These are phyloP conservation scores for Anthoceros angustus DNA, from an alignment of 225 moss, liverwort and hornwort species.

Conservation along the genomic window DNA sequence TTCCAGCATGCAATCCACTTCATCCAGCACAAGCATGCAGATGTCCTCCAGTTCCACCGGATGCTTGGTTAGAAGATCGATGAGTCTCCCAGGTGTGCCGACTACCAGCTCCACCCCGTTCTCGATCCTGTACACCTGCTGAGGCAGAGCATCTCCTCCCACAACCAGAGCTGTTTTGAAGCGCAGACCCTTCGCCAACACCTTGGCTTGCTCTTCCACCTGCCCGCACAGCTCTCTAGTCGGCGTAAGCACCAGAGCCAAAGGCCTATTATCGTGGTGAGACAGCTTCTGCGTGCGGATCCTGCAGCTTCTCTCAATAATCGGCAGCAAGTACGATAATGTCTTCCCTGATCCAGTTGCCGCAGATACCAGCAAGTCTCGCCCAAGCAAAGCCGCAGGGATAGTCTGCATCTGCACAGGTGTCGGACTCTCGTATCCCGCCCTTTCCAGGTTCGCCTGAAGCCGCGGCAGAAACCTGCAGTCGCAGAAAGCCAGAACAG, in stretches of 20 bases:
- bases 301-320: conserved; percentile 45
- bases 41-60: conserved; percentile 51
- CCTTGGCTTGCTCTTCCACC: conserved; percentile 88
- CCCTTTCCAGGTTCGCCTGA: conserved; percentile 55
- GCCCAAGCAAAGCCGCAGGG: conserved; percentile 59
- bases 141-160: conserved; percentile 80
- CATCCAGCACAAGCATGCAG: conserved; percentile 69
- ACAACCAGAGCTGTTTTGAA: conserved; percentile 88
- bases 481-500: conserved; percentile 67
- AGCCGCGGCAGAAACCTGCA: conserved; percentile 69
- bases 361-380: conserved; percentile 78
- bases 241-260: conserved; percentile 77
- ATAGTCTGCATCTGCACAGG: conserved; percentile 98
- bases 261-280: conserved; percentile 35
- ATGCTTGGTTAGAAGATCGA: conserved; percentile 71
- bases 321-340: conserved; percentile 57
- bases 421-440: conserved; percentile 74
- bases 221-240: conserved; percentile 82
- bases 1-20: conserved; percentile 90
- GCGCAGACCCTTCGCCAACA: conserved; percentile 60
- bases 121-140: conserved; percentile 70
- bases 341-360: conserved; percentile 92
- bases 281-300: conserved; percentile 50
- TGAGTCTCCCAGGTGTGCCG: conserved; percentile 75
- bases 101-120: conserved; percentile 85